Evolutionary conservation across 768 basidiomycete genomes (phyloP).

Genomic region (Udeniomyces megalosporus): DNA sequence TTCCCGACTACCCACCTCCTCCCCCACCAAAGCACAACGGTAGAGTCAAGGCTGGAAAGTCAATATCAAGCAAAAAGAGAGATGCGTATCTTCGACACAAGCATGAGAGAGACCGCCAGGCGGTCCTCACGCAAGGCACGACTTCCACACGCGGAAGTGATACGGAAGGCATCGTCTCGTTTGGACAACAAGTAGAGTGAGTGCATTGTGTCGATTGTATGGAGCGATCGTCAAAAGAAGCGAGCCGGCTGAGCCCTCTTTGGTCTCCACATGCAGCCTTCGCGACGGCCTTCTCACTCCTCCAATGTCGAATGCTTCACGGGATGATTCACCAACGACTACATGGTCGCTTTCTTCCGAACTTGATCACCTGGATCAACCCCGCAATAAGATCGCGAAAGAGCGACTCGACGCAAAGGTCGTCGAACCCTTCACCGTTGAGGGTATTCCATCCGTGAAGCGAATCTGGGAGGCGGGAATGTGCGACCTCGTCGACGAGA

Average conservation of each 20-base stretch:
- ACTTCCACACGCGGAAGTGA: too few species aligned
- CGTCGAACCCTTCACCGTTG: slow-evolving; percentile 23
- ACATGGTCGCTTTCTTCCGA: slow-evolving; percentile 6
- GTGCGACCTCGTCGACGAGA: slow-evolving; percentile 21
- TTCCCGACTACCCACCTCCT: too few species aligned
- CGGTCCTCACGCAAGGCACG: too few species aligned
- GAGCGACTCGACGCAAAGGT: not conserved
- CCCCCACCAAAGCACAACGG: too few species aligned
- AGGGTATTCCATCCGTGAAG: slow-evolving; percentile 19
- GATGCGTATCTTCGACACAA: too few species aligned
- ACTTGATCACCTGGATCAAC: not conserved
- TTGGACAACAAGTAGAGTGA: not conserved
- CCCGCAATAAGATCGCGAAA: not conserved
- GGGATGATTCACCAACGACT: not conserved
- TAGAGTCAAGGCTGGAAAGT: too few species aligned
- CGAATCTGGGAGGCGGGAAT: slow-evolving; percentile 25
- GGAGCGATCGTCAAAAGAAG: too few species aligned
- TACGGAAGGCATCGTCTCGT: too few species aligned
- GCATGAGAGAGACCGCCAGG: too few species aligned
- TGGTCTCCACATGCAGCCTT: not conserved
- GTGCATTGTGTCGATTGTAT: not conserved
- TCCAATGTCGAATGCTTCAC: not conserved
- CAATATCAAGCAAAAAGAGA: too few species aligned
- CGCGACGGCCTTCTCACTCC: not conserved
- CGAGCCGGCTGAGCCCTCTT: too few species aligned